Base-by-base conservation (phyloP, 2,329 filamentous ascomycete species). In the Aspergillus eucalypticola region DNA sequence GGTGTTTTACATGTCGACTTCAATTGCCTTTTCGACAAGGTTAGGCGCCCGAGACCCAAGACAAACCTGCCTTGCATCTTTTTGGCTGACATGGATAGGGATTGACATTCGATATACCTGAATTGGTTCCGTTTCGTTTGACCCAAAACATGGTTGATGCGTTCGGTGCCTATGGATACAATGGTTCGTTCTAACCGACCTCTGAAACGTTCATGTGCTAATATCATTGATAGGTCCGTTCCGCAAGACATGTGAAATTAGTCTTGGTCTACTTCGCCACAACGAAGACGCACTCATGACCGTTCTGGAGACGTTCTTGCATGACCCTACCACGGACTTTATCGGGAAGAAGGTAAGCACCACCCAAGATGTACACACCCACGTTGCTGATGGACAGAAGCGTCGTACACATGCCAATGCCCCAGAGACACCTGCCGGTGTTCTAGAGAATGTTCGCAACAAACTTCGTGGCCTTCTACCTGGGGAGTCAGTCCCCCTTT, bases 131-230 rank as follows among this genome's bases (percentile, higher is more conserved):
- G 2, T 99, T 99, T 82, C 90, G 96, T 15, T 83, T 99, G 44
- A 99, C 95, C 3, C 94, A 97, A 82, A 99, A 99, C 78, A 98
- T 99, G 94, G 87, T 96, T 38, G 91, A 96, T 65, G 96, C 95
- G 10, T 98, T 99, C 88, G 95, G 95, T 5, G 88, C 96, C 21
- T 94, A 96, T 72, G 92, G 93, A 62, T 92, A 95, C 73, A 95
- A 98, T 75, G 91, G 80, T 79, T 64, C 29, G 66, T 64, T 58
- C 32, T 8, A 27, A 21, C 23, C 50, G 7, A 15, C 41, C 25
- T 21, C 6, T 38, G 25, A 42, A 11, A 32, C 44, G 21, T 27
- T 50, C 7, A 23, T 27, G 8, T n/a, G 29, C 11, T 17, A 19
- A 48, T 21, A 29, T 8, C 59, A 13, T 61, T 60, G 54, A 65